Conservation (phyloP, 208 protist genomes). For the Acanthamoeba lenticulata region DNA sequence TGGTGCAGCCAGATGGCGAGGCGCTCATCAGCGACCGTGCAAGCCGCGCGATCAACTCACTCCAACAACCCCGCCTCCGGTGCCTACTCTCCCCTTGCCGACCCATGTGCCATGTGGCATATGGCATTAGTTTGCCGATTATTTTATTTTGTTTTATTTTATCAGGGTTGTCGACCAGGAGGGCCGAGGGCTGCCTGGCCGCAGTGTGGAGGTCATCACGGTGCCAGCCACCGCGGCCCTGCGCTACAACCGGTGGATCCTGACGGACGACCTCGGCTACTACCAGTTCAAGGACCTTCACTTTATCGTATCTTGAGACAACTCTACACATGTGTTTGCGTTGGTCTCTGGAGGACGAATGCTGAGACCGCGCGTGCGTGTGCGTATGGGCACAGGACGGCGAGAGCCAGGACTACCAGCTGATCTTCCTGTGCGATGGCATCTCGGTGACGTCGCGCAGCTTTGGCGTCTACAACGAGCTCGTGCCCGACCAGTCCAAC, state of each 20-base stretch:
- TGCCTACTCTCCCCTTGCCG: not conserved
- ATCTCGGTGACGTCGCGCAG: not conserved
- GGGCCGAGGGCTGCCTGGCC: not conserved
- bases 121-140: too few relatives aligned
- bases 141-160: too few relatives aligned
- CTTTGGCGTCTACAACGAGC: constrained; percentile 41
- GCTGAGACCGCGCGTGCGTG: not conserved
- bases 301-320: constrained; percentile 1
- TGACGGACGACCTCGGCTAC: constrained; percentile 20
- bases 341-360: too few relatives aligned
- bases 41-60: not conserved
- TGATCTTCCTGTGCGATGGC: not conserved
- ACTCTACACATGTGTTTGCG: not conserved
- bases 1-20: not conserved
- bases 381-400: not conserved
- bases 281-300: constrained; percentile 8
- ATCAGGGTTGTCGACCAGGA: not conserved
- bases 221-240: not conserved
- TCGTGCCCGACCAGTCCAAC: not conserved
- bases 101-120: too few relatives aligned
- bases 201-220: not conserved
- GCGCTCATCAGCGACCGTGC: constrained; percentile 28
- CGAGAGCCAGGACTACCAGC: not conserved
- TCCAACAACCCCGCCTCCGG: not conserved
- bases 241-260: not conserved